Percentiles rank a stretch among this genome's conserved stretches.
Conservation (phyloP, 129 eudicot genomes). For the Erigeron canadensis region DNA sequence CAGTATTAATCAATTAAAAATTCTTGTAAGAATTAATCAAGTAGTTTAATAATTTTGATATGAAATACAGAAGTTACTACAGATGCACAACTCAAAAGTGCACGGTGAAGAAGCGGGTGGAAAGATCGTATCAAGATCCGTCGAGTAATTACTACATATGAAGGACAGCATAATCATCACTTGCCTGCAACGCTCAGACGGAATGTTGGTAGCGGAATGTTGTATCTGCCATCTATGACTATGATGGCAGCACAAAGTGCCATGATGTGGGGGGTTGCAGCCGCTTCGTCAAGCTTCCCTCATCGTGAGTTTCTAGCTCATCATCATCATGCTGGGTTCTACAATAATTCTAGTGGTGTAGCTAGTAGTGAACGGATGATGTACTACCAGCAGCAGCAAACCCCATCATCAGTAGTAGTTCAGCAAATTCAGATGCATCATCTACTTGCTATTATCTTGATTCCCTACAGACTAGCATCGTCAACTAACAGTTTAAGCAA, state of each 20-base stretch:
- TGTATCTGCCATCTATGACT: conserved; percentile 48
- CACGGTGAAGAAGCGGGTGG: conserved; percentile 86
- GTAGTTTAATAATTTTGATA: no score
- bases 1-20: no score
- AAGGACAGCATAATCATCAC: conserved; percentile 95
- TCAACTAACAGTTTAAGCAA: no score
- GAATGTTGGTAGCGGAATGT: conserved; percentile 51
- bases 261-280: conserved; percentile 10
- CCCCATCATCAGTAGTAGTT: no score
- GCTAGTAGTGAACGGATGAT: no score
- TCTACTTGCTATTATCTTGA: no score
- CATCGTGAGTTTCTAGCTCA: conserved; percentile 45
- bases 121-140: conserved; percentile 87
- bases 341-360: no score
- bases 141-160: conserved; percentile 84
- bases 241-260: conserved; percentile 35
- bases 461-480: no score
- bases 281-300: conserved; percentile 44
- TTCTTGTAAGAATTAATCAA: no score
- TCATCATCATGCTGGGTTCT: no score
- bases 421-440: conserved; percentile 39
- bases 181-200: conserved; percentile 75
- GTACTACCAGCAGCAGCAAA: no score
- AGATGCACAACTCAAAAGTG: conserved; percentile 94
- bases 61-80: conserved; percentile 96